Evolutionary conservation across 352 stramenopile species (phyloP), one percentile per base, ranked within the genome.

Genomic region (Plasmopara halstedii): DNA sequence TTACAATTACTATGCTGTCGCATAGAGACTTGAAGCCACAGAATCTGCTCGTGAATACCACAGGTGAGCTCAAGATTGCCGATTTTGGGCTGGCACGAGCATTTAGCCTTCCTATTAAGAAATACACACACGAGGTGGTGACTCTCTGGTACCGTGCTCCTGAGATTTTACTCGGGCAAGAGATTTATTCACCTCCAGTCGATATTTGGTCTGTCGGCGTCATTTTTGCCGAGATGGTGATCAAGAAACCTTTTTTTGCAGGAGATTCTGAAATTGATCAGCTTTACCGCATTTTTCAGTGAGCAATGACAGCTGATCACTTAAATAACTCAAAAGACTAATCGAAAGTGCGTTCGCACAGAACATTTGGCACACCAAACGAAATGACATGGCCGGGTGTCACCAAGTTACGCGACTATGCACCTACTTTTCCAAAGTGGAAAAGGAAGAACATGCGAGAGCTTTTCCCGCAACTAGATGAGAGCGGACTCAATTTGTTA

Each of bases 101-200:
- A 6, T 99, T 98, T 59, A 97, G 93, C 61, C 84, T 97, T 27
- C 96, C 96, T 0, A 96, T 98, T 35, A 93, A 97, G 22, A 96
- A 96, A 35, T 93, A 99, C 55, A 99, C 96, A 17, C 95, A 99
- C 56, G 96, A 99, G 60, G 81, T 99, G 25, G 96, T 99, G 6
- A 99, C 96, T 34, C 79, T 99, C 7, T 99, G 96, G 96, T 99
- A 99, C 66, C 88, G 96, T 10, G 89, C 96, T 18, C 96, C 96
- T 0, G 96, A 99, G 73, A 99, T 99, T 53, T 62, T 99, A 27
- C 77, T 99, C 0, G 96, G 96, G 6, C 69, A 98, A 32, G 73
- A 89, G 37, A 51, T 86, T n/a, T 94, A 94, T 69, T 87, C 75
- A 6, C 76, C 82, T 11, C 75, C 82, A 6, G 78, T 94, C n/a